These are phyloP conservation scores for Carex myosuroides DNA, from an alignment of 176 grass and related monocot genomes.

Conservation along the genomic window DNA sequence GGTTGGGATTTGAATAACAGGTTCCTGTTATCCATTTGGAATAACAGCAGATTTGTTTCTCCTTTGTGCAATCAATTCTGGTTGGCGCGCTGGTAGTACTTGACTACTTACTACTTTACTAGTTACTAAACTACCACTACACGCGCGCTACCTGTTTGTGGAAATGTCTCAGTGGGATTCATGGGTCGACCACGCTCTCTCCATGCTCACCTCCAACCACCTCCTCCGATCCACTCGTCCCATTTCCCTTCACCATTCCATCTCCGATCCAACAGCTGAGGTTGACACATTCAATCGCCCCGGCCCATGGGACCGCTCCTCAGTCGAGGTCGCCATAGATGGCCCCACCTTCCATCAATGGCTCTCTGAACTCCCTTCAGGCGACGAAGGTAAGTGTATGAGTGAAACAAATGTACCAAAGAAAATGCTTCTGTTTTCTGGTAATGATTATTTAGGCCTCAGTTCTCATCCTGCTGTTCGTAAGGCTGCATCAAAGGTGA, in stretches of 20 bases:
- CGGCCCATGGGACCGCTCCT: constrained; percentile 54
- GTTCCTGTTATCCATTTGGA: too few relatives aligned
- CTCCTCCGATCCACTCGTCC: constrained; percentile 59
- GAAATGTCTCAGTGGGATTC: constrained; percentile 60
- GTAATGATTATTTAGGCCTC: constrained; percentile 80
- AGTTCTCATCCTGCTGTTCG: constrained; percentile 69
- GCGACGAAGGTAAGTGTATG: constrained; percentile 18
- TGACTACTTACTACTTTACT: too few relatives aligned
- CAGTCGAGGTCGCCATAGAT: constrained; percentile 55
- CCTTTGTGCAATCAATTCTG: too few relatives aligned
- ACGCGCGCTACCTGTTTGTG: constrained; percentile 14
- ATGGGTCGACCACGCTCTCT: constrained; percentile 45
- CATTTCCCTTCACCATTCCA: constrained; percentile 28
- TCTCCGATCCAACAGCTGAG: background rate
- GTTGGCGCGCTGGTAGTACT: background rate
- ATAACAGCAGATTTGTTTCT: too few relatives aligned
- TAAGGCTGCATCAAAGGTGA: constrained; percentile 50
- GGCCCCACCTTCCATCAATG: constrained; percentile 47
- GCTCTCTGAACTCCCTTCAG: constrained; percentile 64
- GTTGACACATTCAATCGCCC: constrained; percentile 31
- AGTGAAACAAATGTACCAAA: constrained; percentile 11
- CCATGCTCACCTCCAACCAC: constrained; percentile 39
- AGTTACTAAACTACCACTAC: too few relatives aligned
- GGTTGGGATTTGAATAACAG: too few relatives aligned
- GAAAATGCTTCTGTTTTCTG: constrained; percentile 73